Conservation (phyloP, 129 eudicot species). For the Ambrosia artemisiifolia region DNA sequence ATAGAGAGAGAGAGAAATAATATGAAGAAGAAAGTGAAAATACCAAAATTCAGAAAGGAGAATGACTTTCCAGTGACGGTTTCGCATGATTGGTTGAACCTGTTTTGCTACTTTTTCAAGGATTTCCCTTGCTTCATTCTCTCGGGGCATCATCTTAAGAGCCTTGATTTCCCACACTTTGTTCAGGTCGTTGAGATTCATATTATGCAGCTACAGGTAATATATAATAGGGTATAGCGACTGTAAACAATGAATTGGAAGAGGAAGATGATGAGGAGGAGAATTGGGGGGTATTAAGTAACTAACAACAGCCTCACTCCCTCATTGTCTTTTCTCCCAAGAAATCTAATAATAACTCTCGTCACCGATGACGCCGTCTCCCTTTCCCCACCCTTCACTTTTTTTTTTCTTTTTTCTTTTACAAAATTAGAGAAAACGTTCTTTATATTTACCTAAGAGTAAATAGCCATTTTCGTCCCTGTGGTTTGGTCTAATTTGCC, state of each 20-base stretch:
- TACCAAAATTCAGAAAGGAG: constrained; percentile 86
- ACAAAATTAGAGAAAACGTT: no score
- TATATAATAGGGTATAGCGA: not conserved
- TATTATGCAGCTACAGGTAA: constrained; percentile 1
- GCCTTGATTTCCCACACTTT: constrained; percentile 90
- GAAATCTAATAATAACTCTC: not conserved
- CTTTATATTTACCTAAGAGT: no score
- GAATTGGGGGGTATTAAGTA: not conserved
- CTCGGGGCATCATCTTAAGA: constrained; percentile 57
- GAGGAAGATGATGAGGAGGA: not conserved
- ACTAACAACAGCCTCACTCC: no score
- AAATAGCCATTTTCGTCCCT: no score
- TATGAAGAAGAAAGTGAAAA: not conserved
- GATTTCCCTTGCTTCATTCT: constrained; percentile 66
- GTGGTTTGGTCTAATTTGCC: no score
- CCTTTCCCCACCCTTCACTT: not conserved
- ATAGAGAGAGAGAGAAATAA: no score
- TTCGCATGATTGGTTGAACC: constrained; percentile 87
- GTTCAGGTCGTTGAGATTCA: constrained; percentile 73
- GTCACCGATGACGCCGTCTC: constrained; percentile 19
- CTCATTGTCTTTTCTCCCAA: constrained; percentile 8
- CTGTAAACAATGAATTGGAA: not conserved
- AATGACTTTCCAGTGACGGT: constrained; percentile 72
- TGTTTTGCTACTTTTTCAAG: constrained; percentile 75
- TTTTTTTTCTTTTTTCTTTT: no score